These are phyloP conservation scores for Eragrostis curvula DNA, from an alignment of 176 grass and related monocot species.

Conservation along the genomic window DNA sequence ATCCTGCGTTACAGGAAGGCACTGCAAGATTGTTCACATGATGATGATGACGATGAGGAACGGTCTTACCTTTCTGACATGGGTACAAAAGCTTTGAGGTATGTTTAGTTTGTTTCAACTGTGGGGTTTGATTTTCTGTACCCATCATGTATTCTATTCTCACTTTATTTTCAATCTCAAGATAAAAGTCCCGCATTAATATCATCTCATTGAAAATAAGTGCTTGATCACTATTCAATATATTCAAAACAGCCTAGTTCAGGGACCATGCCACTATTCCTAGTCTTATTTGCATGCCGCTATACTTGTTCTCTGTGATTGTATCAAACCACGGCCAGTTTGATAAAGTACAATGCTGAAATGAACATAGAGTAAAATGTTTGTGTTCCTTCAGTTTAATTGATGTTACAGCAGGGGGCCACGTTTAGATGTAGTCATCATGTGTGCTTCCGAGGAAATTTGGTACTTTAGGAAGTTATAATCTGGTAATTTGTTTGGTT, in stretches of 20 bases:
- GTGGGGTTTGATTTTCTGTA: not conserved
- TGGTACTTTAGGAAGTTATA: not conserved
- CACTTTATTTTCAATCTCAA: constrained; percentile 16
- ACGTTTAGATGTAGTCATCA: not conserved
- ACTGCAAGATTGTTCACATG: constrained; percentile 69
- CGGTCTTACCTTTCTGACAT: constrained; percentile 83
- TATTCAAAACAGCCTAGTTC: not conserved
- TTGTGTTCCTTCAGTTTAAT: constrained; percentile 9
- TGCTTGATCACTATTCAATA: not conserved
- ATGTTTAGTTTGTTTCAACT: constrained; percentile 43
- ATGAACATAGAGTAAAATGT: not conserved
- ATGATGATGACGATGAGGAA: constrained; percentile 64
- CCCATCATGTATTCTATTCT: constrained; percentile 10
- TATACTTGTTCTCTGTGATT: constrained; percentile 17
- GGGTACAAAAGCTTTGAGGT: constrained; percentile 98
- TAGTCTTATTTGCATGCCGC: not conserved
- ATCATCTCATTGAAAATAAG: constrained; percentile 13
- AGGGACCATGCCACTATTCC: not conserved
- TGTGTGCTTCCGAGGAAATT: not conserved
- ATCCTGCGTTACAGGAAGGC: constrained; percentile 77
- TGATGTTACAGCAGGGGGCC: constrained; percentile 9
- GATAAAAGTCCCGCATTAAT: constrained; percentile 9
- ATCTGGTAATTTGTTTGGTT: not conserved
- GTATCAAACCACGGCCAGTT: not conserved
- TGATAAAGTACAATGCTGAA: constrained; percentile 15